These are phyloP conservation scores for Blastomyces gilchristii DNA, from an alignment of 2,329 filamentous ascomycete species.

Conservation along the genomic window DNA sequence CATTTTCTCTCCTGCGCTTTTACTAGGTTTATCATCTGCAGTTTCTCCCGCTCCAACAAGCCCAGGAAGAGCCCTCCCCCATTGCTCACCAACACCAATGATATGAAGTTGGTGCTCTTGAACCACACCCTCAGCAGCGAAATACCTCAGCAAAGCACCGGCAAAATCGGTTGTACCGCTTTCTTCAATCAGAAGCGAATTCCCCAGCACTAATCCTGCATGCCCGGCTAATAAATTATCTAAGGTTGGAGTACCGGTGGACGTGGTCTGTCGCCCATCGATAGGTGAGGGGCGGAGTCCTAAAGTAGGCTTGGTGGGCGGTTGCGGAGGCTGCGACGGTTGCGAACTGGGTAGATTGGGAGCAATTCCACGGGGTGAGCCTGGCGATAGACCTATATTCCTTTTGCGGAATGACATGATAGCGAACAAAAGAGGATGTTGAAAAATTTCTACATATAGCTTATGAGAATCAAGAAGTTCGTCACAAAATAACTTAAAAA, in stretches of 20 bases:
- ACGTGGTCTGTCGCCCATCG: constrained; percentile 79
- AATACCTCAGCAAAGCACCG: constrained; percentile 73
- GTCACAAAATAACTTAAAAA: background rate
- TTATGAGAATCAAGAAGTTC: background rate
- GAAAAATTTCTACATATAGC: background rate
- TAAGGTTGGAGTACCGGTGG: constrained; percentile 77
- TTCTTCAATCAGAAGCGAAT: constrained; percentile 71
- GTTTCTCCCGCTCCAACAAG: constrained; percentile 45
- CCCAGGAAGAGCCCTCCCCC: constrained; percentile 76
- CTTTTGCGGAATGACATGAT: constrained; percentile 59
- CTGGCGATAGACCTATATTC: constrained; percentile 47
- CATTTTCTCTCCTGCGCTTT: constrained; percentile 62
- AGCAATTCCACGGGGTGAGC: constrained; percentile 26
- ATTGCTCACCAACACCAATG: constrained; percentile 65
- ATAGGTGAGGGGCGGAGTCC: constrained; percentile 75
- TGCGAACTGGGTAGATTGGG: constrained; percentile 19
- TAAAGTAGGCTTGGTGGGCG: constrained; percentile 26
- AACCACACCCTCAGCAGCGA: constrained; percentile 82
- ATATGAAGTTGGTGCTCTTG: constrained; percentile 86
- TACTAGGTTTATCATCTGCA: constrained; percentile 34
- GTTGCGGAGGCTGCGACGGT: constrained; percentile 12
- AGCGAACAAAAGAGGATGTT: background rate
- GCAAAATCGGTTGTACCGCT: constrained; percentile 90
- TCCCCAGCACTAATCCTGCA: constrained; percentile 71
- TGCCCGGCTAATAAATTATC: constrained; percentile 81